phyloP scores from a whole-genome alignment of 1,139 yeast species.

The Debaryomyces sp. region DNA sequence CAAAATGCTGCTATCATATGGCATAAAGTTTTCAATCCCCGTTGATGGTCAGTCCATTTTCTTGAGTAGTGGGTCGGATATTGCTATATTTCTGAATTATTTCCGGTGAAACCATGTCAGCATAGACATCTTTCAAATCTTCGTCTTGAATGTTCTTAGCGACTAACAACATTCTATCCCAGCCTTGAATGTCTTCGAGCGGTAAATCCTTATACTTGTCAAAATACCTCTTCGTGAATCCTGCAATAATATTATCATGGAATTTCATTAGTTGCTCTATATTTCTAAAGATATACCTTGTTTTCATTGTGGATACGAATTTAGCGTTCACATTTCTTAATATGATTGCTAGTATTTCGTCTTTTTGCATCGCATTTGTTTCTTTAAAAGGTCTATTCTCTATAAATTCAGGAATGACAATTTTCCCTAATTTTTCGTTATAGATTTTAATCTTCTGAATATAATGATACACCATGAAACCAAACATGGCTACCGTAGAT shows the following conservation, averaged over 20 bases:
- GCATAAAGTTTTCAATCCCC: not conserved
- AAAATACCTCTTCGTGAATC: not conserved
- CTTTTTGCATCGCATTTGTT: not conserved
- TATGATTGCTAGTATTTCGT: not conserved
- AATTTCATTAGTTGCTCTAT: not conserved
- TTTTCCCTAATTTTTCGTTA: not conserved
- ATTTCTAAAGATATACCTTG: too few species aligned
- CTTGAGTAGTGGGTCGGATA: not conserved
- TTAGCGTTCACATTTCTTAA: not conserved
- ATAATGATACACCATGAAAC: not conserved
- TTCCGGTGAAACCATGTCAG: not conserved
- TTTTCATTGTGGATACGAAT: not conserved
- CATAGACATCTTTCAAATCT: not conserved
- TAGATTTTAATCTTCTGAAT: too few species aligned
- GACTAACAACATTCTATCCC: not conserved
- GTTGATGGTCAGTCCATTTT: not conserved
- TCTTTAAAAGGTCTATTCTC: not conserved
- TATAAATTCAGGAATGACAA: not conserved
- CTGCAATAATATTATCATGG: not conserved
- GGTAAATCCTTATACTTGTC: not conserved
- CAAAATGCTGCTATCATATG: too few species aligned
- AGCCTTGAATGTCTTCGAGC: not conserved
- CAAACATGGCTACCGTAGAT: not conserved
- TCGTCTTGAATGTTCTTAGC: not conserved
- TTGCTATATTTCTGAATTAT: not conserved